A percentile compares a stretch with the other conserved stretches of the same genome.
phyloP scores from a whole-genome alignment of 2,329 filamentous ascomycete species.

The Neofusicoccum umdonicola region DNA sequence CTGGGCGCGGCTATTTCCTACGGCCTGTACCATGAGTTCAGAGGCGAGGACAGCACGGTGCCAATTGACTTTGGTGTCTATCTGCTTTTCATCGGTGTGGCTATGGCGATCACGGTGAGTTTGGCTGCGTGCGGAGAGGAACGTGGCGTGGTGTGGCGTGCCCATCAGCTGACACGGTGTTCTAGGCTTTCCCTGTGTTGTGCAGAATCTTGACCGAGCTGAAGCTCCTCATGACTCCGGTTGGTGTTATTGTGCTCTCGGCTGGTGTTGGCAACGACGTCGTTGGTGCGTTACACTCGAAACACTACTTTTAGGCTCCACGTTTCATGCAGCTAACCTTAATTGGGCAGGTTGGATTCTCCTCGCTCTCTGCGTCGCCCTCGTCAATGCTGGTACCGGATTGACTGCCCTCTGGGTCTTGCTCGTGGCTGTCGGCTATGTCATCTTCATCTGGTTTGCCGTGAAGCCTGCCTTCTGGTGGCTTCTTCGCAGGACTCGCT shows the following conservation, averaged over 20 bases:
- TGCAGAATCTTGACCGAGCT: conserved; percentile 91
- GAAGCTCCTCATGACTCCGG: conserved; percentile 76
- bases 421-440: conserved; percentile 71
- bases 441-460: conserved; percentile 69
- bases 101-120: conserved; percentile 80
- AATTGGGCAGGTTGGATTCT: conserved; percentile 68
- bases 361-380: conserved; percentile 85
- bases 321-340: neutral
- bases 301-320: neutral
- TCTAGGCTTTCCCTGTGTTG: conserved; percentile 75
- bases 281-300: conserved; percentile 47
- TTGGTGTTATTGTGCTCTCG: conserved; percentile 84
- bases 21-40: conserved; percentile 75
- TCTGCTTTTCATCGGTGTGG: conserved; percentile 84
- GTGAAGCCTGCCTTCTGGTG: conserved; percentile 74
- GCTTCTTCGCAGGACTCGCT: conserved; percentile 70
- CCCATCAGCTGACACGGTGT: conserved; percentile 19
- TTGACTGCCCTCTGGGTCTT: conserved; percentile 83
- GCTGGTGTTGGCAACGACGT: conserved; percentile 94
- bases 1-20: conserved; percentile 77
- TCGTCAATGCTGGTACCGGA: conserved; percentile 84
- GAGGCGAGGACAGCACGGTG: conserved; percentile 54
- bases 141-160: neutral
- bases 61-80: conserved; percentile 61
- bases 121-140: neutral